phyloP scores from a whole-genome alignment of 257 asterid species.

The Ophiorrhiza pumila region DNA sequence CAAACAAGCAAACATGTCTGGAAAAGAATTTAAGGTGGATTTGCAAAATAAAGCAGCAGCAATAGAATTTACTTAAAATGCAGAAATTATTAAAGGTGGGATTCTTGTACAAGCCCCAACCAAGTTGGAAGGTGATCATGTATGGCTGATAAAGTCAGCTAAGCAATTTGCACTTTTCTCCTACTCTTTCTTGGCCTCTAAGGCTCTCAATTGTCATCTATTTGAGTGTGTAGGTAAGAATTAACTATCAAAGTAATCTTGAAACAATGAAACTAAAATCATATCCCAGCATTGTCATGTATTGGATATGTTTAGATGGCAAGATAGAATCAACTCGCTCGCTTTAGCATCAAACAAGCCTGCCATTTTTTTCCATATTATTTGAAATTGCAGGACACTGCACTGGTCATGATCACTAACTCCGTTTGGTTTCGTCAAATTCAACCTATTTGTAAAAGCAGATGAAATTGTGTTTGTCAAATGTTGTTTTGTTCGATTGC shows the following conservation, averaged over 20 bases:
- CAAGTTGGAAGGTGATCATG: conserved; percentile 30
- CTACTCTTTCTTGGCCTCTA: conserved; percentile 57
- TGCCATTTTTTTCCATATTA: neutral
- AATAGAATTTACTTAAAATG: neutral
- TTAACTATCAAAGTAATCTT: conserved; percentile 35
- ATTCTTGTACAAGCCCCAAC: conserved; percentile 35
- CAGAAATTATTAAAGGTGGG: conserved; percentile 11
- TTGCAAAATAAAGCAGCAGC: neutral
- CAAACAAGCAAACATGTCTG: neutral
- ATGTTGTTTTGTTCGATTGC: no score
- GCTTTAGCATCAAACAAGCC: neutral
- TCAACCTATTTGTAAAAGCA: no score
- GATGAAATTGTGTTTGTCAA: no score
- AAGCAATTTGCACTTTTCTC: conserved; percentile 30
- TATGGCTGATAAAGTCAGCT: conserved; percentile 36
- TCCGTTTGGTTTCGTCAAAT: no score
- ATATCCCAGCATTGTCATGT: neutral
- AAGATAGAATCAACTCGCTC: conserved; percentile 20
- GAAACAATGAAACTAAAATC: no score
- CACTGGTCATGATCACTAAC: no score
- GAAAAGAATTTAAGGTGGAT: neutral
- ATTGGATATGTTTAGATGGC: neutral
- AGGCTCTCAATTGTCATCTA: conserved; percentile 36
- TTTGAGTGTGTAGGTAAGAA: conserved; percentile 41
- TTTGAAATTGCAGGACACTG: neutral